These are phyloP conservation scores for Backusella australiensis DNA, from an alignment of 192 early-diverging fungal genomes.

Conservation along the genomic window DNA sequence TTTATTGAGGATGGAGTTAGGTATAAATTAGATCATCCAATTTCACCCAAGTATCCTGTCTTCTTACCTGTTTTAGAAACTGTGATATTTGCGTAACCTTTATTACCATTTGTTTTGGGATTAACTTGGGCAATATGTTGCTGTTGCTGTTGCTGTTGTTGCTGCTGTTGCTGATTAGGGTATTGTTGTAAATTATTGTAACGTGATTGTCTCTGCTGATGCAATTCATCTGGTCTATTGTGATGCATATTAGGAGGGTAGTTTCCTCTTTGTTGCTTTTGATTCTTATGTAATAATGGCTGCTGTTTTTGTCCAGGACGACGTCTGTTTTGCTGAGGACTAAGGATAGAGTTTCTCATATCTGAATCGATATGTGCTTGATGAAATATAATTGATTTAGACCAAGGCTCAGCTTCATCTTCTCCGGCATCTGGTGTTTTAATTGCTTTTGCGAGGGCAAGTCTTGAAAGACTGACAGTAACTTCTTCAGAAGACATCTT, in stretches of 20 bases:
- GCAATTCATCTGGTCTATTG: not conserved
- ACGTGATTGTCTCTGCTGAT: not conserved
- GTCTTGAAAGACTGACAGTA: conserved; percentile 30
- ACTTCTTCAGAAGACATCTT: conserved; percentile 37
- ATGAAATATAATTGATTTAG: conserved; percentile 34
- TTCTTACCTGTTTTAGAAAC: not conserved
- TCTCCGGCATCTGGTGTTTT: conserved; percentile 36
- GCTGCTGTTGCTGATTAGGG: not conserved
- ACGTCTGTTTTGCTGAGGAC: conserved; percentile 8
- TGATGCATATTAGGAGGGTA: not conserved
- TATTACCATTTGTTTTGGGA: not conserved
- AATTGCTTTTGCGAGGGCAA: conserved; percentile 37
- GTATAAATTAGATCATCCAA: not conserved
- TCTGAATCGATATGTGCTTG: conserved; percentile 22
- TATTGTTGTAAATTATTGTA: not conserved
- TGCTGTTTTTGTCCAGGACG: conserved; percentile 8
- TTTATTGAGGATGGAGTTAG: not conserved
- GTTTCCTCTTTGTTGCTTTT: not conserved
- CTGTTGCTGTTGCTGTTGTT: not conserved
- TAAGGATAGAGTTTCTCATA: conserved; percentile 13
- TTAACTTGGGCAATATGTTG: not conserved
- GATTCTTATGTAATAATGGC: conserved; percentile 2
- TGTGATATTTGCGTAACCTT: not conserved
- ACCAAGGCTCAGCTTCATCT: conserved; percentile 31
- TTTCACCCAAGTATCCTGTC: not conserved